Conservation (phyloP, 208 protist genomes). For the Crithidia mellificae region DNA sequence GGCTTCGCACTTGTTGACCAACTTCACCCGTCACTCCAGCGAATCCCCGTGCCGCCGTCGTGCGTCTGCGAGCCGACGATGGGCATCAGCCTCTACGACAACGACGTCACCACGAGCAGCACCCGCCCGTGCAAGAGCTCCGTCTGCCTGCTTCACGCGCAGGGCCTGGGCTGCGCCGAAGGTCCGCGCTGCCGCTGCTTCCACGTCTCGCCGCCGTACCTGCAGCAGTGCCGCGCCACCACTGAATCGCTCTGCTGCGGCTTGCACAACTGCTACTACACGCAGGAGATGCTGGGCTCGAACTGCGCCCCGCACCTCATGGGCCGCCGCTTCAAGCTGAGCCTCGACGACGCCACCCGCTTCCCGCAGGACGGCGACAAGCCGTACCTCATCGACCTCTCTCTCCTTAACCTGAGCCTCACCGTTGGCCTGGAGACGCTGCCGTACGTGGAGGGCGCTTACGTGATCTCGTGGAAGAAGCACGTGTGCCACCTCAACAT, state of each 20-base stretch:
- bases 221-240: conserved; percentile 38
- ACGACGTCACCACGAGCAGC: conserved; percentile 51
- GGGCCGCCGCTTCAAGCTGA: conserved; percentile 34
- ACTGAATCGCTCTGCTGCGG: conserved; percentile 48
- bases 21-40: conserved; percentile 44
- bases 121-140: conserved; percentile 51
- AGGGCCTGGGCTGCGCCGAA: conserved; percentile 34
- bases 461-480: conserved; percentile 46
- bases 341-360: conserved; percentile 35
- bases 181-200: conserved; percentile 44
- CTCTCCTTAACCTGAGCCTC: conserved; percentile 40
- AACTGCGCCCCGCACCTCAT: conserved; percentile 42
- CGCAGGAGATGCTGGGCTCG: conserved; percentile 49
- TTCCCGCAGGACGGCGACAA: conserved; percentile 27
- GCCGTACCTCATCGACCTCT: conserved; percentile 40
- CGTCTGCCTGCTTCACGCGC: conserved; percentile 43
- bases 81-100: conserved; percentile 51
- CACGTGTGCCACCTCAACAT: conserved; percentile 51
- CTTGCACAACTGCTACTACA: conserved; percentile 65
- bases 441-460: conserved; percentile 28
- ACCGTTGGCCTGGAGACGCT: conserved; percentile 52
- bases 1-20: conserved; percentile 58
- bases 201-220: conserved; percentile 42
- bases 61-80: conserved; percentile 42
- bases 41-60: conserved; percentile 52